A percentile compares a stretch with the other conserved stretches of the same genome.
These are phyloP conservation scores for Malassezia brasiliensis DNA, from an alignment of 1,284 basidiomycete genomes.

Conservation along the genomic window DNA sequence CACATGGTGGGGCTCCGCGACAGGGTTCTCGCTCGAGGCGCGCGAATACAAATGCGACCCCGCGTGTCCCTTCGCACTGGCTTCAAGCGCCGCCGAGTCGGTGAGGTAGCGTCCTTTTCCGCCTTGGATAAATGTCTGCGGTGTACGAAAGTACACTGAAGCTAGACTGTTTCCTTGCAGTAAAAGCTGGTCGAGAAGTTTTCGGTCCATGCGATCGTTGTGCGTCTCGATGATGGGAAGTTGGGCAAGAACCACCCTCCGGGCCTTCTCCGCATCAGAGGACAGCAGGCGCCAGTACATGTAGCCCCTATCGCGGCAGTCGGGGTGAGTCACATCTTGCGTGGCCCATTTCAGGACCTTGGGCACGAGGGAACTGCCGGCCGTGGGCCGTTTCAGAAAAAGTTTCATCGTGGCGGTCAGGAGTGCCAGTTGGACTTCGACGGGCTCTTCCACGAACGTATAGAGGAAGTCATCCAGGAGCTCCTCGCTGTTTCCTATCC, in stretches of 20 bases:
- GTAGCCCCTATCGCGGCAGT: slow-evolving; percentile 89
- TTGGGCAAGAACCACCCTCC: slow-evolving; percentile 78
- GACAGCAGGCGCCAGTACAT: slow-evolving; percentile 99
- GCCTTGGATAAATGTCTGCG: slow-evolving; percentile 37
- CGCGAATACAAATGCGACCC: slow-evolving; percentile 27
- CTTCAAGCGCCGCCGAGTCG: slow-evolving; percentile 33
- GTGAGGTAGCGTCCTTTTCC: slow-evolving; percentile 35
- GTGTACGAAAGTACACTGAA: slow-evolving; percentile 38
- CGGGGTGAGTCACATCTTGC: slow-evolving; percentile 93
- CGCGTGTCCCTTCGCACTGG: slow-evolving; percentile 27
- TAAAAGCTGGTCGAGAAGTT: slow-evolving; percentile 41
- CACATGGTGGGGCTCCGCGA: neutral
- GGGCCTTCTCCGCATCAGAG: slow-evolving; percentile 77
- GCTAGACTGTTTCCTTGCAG: slow-evolving; percentile 39
- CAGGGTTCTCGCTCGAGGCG: neutral
- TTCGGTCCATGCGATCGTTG: slow-evolving; percentile 73
- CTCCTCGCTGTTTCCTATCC: slow-evolving; percentile 92
- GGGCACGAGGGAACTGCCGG: slow-evolving; percentile 80
- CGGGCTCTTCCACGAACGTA: slow-evolving; percentile 84
- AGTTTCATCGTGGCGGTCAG: slow-evolving; percentile 92
- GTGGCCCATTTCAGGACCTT: slow-evolving; percentile 95
- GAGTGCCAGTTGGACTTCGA: slow-evolving; percentile 86
- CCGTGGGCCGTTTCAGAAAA: slow-evolving; percentile 87
- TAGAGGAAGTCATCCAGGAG: slow-evolving; percentile 84
- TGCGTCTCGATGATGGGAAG: slow-evolving; percentile 97